Evolutionary conservation across 257 asterid species (phyloP).

Genomic region (Rehmannia glutinosa): DNA sequence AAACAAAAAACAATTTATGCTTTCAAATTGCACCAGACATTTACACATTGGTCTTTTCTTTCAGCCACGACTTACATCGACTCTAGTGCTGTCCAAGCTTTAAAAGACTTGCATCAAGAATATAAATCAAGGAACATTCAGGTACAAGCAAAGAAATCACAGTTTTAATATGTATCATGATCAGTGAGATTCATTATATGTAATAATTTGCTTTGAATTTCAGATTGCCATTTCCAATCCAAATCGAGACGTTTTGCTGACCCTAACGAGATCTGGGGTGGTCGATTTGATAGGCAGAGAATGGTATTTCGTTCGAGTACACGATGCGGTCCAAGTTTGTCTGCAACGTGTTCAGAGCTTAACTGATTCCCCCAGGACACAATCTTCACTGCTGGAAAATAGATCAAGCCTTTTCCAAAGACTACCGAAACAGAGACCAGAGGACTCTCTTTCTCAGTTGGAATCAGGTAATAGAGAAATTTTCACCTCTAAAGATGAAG

Average conservation of each 20-base stretch:
- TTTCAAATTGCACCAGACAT: neutral
- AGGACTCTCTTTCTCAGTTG: slow-evolving; percentile 48
- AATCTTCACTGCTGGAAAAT: slow-evolving; percentile 32
- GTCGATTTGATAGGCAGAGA: slow-evolving; percentile 81
- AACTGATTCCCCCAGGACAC: slow-evolving; percentile 36
- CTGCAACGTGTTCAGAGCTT: slow-evolving; percentile 62
- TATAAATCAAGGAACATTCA: slow-evolving; percentile 84
- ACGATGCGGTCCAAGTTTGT: slow-evolving; percentile 93
- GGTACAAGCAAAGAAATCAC: slow-evolving; percentile 34
- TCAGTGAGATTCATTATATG: neutral
- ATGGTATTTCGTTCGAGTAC: slow-evolving; percentile 92
- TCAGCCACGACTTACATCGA: slow-evolving; percentile 92
- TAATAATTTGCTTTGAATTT: neutral
- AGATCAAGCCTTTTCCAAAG: slow-evolving; percentile 45
- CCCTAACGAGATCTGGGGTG: slow-evolving; percentile 64
- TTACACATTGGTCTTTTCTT: slow-evolving; percentile 19
- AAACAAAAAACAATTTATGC: neutral
- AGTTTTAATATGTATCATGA: neutral
- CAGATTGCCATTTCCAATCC: slow-evolving; percentile 95
- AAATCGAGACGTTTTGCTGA: slow-evolving; percentile 69
- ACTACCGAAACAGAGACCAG: slow-evolving; percentile 44
- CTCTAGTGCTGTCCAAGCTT: slow-evolving; percentile 92
- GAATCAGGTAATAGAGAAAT: slow-evolving; percentile 53
- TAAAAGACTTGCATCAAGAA: slow-evolving; percentile 82
- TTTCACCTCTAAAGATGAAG: slow-evolving; percentile 20